Evolutionary conservation across 805 yeast species (phyloP).

Genomic region (Candida sanyiensis): DNA sequence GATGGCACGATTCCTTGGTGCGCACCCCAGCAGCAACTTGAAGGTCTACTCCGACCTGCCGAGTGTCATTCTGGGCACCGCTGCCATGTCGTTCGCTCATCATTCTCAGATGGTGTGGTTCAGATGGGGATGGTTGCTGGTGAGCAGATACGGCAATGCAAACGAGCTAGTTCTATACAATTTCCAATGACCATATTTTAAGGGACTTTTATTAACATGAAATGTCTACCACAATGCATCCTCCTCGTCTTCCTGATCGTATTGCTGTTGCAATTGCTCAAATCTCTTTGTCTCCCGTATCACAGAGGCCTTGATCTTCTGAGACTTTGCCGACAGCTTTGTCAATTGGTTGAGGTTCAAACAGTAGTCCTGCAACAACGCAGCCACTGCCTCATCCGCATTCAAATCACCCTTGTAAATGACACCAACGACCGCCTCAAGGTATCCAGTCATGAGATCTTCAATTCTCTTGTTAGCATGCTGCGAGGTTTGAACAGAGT

Average conservation of each 20-base stretch:
- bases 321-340: neutral
- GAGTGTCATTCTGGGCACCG: constrained; percentile 32
- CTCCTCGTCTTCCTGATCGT: constrained; percentile 29
- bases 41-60: constrained; percentile 32
- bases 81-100: constrained; percentile 81
- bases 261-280: constrained; percentile 23
- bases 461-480: constrained; percentile 11
- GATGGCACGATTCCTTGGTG: neutral
- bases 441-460: constrained; percentile 11
- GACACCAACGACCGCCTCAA: constrained; percentile 6
- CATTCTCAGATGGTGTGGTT: constrained; percentile 93
- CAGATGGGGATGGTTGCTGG: constrained; percentile 78
- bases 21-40: constrained; percentile 19
- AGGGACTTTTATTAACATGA: neutral
- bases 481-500: constrained; percentile 2
- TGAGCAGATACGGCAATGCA: constrained; percentile 70
- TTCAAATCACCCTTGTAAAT: constrained; percentile 11
- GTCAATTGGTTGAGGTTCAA: constrained; percentile 1
- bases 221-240: constrained; percentile 24
- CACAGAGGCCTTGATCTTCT: constrained; percentile 3
- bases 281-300: constrained; percentile 13
- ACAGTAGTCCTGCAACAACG: constrained; percentile 7
- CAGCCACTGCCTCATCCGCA: constrained; percentile 7
- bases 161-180: constrained; percentile 48
- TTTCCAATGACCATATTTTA: neutral